Evolutionary conservation across 2,329 filamentous ascomycete species (phyloP).

Genomic region (Teratosphaeria pseudoeucalypti): DNA sequence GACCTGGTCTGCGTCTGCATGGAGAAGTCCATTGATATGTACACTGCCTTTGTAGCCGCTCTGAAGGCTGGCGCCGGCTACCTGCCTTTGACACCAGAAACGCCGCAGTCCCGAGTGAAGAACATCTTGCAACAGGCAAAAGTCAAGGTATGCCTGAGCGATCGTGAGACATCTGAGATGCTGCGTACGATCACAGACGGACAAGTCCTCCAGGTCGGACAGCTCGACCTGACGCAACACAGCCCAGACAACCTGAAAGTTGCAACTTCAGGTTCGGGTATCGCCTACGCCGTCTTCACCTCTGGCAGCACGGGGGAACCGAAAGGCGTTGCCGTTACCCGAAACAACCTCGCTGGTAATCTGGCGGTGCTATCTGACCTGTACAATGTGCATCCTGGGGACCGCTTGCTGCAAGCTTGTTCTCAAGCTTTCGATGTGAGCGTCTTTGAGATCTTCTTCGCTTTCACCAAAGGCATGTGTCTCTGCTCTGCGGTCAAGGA

Average conservation of each 20-base stretch:
- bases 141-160: constrained; percentile 39
- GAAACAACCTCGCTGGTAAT: constrained; percentile 66
- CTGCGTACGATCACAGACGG: constrained; percentile 12
- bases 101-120: constrained; percentile 50
- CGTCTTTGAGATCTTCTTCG: constrained; percentile 82
- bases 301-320: constrained; percentile 73
- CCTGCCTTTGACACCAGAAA: constrained; percentile 66
- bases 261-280: constrained; percentile 35
- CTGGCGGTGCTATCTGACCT: constrained; percentile 54
- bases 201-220: constrained; percentile 20
- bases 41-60: constrained; percentile 62
- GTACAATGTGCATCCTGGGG: constrained; percentile 48
- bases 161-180: constrained; percentile 10
- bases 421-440: constrained; percentile 81
- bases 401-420: constrained; percentile 68
- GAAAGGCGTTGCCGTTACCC: constrained; percentile 70
- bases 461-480: constrained; percentile 68
- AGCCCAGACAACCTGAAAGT: constrained; percentile 29
- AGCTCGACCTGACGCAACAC: constrained; percentile 23
- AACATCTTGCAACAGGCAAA: constrained; percentile 54
- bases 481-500: constrained; percentile 69
- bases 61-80: constrained; percentile 70
- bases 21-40: constrained; percentile 65
- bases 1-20: constrained; percentile 63
- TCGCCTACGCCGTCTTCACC: constrained; percentile 70